Conservation (phyloP, 768 basidiomycete genomes). For the Boletus eberwhitei region DNA sequence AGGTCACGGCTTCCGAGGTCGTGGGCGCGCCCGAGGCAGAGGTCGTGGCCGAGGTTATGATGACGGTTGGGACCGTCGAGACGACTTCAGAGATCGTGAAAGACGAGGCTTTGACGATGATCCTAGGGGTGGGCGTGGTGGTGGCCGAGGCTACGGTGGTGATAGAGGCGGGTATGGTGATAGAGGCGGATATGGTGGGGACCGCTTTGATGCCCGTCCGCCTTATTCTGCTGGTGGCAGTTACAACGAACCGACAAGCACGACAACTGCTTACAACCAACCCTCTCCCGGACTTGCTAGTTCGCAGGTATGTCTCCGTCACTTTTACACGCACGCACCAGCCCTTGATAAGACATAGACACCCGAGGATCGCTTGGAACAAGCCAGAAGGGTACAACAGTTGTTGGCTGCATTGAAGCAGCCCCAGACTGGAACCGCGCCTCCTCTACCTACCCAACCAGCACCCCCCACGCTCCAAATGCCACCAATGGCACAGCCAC, state of each 20-base stretch:
- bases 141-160: slow-evolving; percentile 36
- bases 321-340: neutral
- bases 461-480: slow-evolving; percentile 33
- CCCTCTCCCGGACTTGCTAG: slow-evolving; percentile 16
- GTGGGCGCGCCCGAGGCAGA: slow-evolving; percentile 37
- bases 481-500: slow-evolving; percentile 32
- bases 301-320: slow-evolving; percentile 30
- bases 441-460: slow-evolving; percentile 23
- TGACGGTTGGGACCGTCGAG: slow-evolving; percentile 45
- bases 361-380: slow-evolving; percentile 77
- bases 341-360: slow-evolving; percentile 4
- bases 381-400: slow-evolving; percentile 84
- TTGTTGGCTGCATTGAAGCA: slow-evolving; percentile 79
- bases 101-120: slow-evolving; percentile 36
- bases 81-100: slow-evolving; percentile 41
- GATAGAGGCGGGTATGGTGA: slow-evolving; percentile 44
- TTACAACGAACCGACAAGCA: slow-evolving; percentile 26
- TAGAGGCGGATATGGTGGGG: slow-evolving; percentile 44
- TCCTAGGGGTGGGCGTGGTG: slow-evolving; percentile 33
- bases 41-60: slow-evolving; percentile 36
- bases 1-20: slow-evolving; percentile 38
- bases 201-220: slow-evolving; percentile 43
- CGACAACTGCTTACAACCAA: slow-evolving; percentile 24
- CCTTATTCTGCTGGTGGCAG: slow-evolving; percentile 27
- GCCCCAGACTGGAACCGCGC: slow-evolving; percentile 40